Percentiles rank a stretch among this genome's conserved stretches.
Evolutionary conservation across 2,329 filamentous ascomycete genomes (phyloP).

Genomic region (Talaromyces funiculosus): DNA sequence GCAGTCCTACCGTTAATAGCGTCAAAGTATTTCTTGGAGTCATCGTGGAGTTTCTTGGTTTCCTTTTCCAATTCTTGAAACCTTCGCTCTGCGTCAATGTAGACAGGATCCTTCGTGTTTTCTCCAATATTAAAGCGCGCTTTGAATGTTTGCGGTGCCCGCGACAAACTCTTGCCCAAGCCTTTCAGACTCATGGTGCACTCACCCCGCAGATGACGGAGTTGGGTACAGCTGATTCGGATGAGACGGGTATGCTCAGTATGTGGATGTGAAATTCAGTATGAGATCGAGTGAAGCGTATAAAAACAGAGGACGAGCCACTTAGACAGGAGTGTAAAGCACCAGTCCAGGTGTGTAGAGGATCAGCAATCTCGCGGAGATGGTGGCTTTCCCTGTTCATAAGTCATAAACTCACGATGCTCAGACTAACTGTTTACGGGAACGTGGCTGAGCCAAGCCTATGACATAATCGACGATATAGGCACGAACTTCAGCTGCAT

Average conservation of each 20-base stretch:
- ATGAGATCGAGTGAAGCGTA: neutral
- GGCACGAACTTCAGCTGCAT: neutral
- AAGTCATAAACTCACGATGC: neutral
- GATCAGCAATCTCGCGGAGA: neutral
- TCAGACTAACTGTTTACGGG: neutral
- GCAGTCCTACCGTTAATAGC: constrained; percentile 74
- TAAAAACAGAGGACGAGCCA: neutral
- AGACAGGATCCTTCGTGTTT: constrained; percentile 89
- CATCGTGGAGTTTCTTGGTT: constrained; percentile 94
- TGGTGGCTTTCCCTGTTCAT: neutral
- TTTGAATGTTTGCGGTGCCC: constrained; percentile 90
- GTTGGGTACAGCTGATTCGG: neutral
- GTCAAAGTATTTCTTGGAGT: constrained; percentile 95
- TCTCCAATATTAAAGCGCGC: constrained; percentile 93
- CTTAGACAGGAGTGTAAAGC: neutral
- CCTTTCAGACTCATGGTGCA: constrained; percentile 88
- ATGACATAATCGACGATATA: constrained; percentile 12
- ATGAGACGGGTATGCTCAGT: neutral
- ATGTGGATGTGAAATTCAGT: neutral
- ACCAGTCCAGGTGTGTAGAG: neutral
- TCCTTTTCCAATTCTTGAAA: constrained; percentile 92
- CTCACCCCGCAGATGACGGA: constrained; percentile 13
- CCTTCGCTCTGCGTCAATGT: constrained; percentile 86
- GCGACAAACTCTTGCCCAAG: constrained; percentile 79
- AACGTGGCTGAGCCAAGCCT: constrained; percentile 11